phyloP scores from a whole-genome alignment of 2,329 filamentous ascomycete genomes.

The Colletotrichum sp. region DNA sequence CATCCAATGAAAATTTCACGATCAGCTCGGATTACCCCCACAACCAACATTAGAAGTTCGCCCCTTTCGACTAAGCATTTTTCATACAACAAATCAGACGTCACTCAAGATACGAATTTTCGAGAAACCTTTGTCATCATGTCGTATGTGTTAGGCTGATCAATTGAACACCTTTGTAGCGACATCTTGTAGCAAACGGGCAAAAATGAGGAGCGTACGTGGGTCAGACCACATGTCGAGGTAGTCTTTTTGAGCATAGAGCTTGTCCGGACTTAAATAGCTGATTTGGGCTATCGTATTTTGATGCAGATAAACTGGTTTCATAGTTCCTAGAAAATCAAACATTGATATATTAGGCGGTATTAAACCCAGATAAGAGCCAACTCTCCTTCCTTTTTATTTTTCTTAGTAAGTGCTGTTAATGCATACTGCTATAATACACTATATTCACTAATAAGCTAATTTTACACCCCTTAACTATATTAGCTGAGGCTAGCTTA shows the following conservation, averaged over 20 bases:
- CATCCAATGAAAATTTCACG: not conserved
- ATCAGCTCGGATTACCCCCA: not conserved
- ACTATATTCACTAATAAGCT: too few relatives aligned
- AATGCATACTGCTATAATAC: too few relatives aligned
- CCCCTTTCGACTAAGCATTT: not conserved
- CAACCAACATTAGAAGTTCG: not conserved
- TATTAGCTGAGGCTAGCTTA: too few relatives aligned
- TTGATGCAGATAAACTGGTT: fast-evolving
- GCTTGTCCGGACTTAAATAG: fast-evolving
- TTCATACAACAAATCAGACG: not conserved
- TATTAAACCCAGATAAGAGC: not conserved
- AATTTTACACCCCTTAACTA: too few relatives aligned
- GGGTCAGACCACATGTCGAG: fast-evolving
- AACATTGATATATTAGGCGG: not conserved
- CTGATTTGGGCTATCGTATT: fast-evolving
- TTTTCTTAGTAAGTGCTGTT: too few relatives aligned
- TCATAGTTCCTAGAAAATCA: not conserved
- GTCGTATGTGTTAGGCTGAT: fast-evolving
- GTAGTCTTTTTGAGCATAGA: not conserved
- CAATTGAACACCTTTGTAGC: not conserved
- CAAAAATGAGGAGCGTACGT: not conserved
- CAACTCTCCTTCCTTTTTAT: too few relatives aligned
- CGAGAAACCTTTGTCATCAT: not conserved
- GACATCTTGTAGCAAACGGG: not conserved
- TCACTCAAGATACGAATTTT: not conserved